Percentiles rank a stretch among this genome's conserved stretches.
Conservation (phyloP, 2,329 filamentous ascomycete species). For the Talaromyces marneffei region DNA sequence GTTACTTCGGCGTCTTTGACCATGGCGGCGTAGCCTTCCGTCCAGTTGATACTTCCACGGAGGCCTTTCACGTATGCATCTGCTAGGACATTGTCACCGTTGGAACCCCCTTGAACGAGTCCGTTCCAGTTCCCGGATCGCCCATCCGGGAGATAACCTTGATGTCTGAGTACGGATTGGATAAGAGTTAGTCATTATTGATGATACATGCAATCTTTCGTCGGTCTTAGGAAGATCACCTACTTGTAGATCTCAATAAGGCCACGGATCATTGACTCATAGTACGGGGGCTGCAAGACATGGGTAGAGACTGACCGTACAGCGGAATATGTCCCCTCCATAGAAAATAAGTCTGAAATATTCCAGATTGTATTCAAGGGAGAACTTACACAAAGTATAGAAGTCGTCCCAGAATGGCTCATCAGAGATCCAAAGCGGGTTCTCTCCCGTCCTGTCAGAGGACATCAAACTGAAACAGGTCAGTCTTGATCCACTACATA, state of each 20-base stretch:
- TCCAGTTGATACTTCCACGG: constrained; percentile 59
- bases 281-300: constrained; percentile 56
- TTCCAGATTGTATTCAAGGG: not conserved
- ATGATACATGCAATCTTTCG: not conserved
- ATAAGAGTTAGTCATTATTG: not conserved
- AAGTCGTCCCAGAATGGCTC: constrained; percentile 68
- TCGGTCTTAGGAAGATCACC: constrained; percentile 20
- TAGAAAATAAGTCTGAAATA: constrained; percentile 14
- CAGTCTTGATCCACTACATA: not conserved
- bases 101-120: constrained; percentile 60
- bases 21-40: constrained; percentile 58
- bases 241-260: constrained; percentile 63
- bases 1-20: constrained; percentile 60
- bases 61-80: constrained; percentile 68
- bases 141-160: constrained; percentile 60
- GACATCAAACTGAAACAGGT: constrained; percentile 47
- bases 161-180: constrained; percentile 15
- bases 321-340: constrained; percentile 58
- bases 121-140: constrained; percentile 63
- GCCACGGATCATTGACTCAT: constrained; percentile 61
- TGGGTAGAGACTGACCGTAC: constrained; percentile 61
- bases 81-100: constrained; percentile 65
- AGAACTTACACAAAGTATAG: constrained; percentile 50
- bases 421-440: constrained; percentile 57
- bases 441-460: constrained; percentile 65